These are phyloP conservation scores for Phoenix dactylifera DNA, from an alignment of 176 grass and related monocot species.

Conservation along the genomic window DNA sequence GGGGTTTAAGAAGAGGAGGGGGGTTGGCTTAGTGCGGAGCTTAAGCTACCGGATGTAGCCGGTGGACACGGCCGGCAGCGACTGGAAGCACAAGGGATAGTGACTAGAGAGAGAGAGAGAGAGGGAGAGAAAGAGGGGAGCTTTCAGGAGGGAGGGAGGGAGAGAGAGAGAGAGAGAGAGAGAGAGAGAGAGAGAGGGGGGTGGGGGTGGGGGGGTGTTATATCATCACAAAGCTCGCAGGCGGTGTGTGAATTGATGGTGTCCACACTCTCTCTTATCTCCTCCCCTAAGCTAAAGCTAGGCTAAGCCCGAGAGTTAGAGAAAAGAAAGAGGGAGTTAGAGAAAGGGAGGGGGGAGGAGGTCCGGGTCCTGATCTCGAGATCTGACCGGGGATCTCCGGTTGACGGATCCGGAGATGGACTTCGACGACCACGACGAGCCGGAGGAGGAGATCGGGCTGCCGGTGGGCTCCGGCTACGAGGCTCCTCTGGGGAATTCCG, in stretches of 20 bases:
- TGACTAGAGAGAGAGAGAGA: conserved; percentile 20
- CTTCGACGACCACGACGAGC: conserved; percentile 52
- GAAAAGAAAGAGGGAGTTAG: not conserved
- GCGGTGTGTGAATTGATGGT: too few relatives aligned
- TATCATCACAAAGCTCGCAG: too few relatives aligned
- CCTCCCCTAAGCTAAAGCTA: too few relatives aligned
- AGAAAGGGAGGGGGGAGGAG: not conserved
- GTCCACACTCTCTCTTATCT: too few relatives aligned
- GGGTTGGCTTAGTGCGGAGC: not conserved
- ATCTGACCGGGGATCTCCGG: conserved; percentile 5
- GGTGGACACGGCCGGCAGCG: not conserved
- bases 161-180: too few relatives aligned
- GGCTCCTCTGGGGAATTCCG: conserved; percentile 8
- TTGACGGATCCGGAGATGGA: conserved; percentile 27
- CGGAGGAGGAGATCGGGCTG: conserved; percentile 25
- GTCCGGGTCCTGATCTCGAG: not conserved
- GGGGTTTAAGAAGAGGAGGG: not conserved
- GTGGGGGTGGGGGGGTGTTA: too few relatives aligned
- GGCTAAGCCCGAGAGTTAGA: not conserved
- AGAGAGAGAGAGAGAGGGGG: too few relatives aligned
- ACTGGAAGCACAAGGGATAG: not conserved
- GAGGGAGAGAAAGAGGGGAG: conserved; percentile 7
- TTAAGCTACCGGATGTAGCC: conserved; percentile 4
- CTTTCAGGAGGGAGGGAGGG: not conserved
- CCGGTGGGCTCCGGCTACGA: conserved; percentile 46